Percentiles rank a stretch among this genome's conserved stretches.
Conservation (phyloP, 768 basidiomycete genomes). For the Boletus barrowsii region DNA sequence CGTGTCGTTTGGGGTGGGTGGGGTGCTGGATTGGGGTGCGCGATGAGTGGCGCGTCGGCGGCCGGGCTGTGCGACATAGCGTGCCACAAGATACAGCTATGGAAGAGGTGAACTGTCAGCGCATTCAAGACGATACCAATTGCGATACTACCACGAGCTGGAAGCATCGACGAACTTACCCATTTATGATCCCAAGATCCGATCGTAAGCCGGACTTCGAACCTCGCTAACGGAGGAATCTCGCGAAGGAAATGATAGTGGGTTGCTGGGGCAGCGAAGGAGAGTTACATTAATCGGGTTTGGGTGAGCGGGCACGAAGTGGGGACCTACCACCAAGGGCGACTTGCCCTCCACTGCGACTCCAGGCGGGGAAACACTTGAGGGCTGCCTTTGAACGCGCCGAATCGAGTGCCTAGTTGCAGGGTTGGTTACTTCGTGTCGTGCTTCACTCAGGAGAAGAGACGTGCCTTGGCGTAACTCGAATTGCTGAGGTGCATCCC, state of each 20-base stretch:
- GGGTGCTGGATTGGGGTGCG: conserved; percentile 27
- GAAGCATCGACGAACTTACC: conserved; percentile 36
- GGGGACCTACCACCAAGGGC: conserved; percentile 38
- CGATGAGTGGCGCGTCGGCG: not conserved
- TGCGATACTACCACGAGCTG: not conserved
- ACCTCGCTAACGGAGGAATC: conserved; percentile 59
- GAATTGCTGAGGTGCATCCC: conserved; percentile 80
- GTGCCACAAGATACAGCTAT: conserved; percentile 59
- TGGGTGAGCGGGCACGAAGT: not conserved
- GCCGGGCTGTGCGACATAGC: conserved; percentile 57
- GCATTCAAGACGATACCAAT: no score
- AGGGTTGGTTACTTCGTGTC: not conserved
- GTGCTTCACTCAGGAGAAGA: no score
- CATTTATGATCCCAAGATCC: conserved; percentile 78
- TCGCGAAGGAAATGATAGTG: conserved; percentile 70
- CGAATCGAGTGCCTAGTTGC: conserved; percentile 40
- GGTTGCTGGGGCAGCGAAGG: conserved; percentile 41
- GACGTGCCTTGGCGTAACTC: conserved; percentile 66
- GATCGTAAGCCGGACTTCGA: conserved; percentile 57
- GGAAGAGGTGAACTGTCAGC: not conserved
- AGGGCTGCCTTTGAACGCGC: conserved; percentile 50
- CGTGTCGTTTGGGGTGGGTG: conserved; percentile 17
- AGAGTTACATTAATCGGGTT: not conserved
- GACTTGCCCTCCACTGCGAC: conserved; percentile 52
- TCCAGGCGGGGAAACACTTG: conserved; percentile 53